phyloP scores from a whole-genome alignment of 2,329 filamentous ascomycete genomes.

The Penicillium sp. region DNA sequence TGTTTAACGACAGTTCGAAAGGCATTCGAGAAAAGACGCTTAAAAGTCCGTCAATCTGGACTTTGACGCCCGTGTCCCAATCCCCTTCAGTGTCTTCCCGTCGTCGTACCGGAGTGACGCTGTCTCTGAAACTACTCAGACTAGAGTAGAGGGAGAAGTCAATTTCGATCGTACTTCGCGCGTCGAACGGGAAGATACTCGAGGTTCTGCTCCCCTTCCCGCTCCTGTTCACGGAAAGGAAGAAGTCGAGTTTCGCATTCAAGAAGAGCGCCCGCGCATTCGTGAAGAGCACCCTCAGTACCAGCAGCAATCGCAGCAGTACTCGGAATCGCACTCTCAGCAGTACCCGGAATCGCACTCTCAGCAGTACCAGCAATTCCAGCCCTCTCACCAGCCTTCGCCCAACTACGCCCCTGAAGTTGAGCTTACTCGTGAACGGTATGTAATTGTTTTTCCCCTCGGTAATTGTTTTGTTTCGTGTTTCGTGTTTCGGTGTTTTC shows the following conservation, averaged over 20 bases:
- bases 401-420: conserved; percentile 42
- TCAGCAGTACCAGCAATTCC: conserved; percentile 6
- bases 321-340: conserved; percentile 4
- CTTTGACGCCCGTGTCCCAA: conserved; percentile 99
- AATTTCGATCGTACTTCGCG: conserved; percentile 70
- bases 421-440: conserved; percentile 54
- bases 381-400: neutral
- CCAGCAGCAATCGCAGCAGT: conserved; percentile 13
- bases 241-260: conserved; percentile 82
- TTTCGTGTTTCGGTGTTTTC: too few species aligned
- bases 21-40: conserved; percentile 67
- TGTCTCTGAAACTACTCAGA: conserved; percentile 65
- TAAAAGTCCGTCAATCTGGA: conserved; percentile 94
- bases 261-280: conserved; percentile 39
- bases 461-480: neutral
- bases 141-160: conserved; percentile 87
- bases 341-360: conserved; percentile 4
- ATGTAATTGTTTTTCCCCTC: conserved; percentile 25
- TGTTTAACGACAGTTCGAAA: conserved; percentile 49
- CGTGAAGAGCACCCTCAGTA: conserved; percentile 10
- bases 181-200: conserved; percentile 99
- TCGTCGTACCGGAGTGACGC: conserved; percentile 86
- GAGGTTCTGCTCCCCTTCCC: conserved; percentile 65
- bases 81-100: conserved; percentile 99
- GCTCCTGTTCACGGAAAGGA: conserved; percentile 67